These are phyloP conservation scores for Tulasnella sp. DNA, from an alignment of 768 basidiomycete genomes.

Conservation along the genomic window DNA sequence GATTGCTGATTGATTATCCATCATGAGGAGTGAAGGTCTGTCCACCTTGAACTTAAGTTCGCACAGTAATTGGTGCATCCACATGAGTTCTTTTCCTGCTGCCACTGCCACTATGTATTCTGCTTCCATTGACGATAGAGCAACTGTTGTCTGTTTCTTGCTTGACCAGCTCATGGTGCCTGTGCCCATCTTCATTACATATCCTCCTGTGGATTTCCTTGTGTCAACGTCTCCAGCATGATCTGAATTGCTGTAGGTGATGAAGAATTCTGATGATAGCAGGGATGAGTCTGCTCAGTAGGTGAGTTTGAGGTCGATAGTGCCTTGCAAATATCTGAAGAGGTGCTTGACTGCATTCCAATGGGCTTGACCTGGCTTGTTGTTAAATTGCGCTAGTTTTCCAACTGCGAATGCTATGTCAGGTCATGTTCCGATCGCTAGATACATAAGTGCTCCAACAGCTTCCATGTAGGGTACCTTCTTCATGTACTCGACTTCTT, in stretches of 20 bases:
- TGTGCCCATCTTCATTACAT: slow-evolving; percentile 22
- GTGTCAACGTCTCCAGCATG: slow-evolving; percentile 24
- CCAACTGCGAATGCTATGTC: slow-evolving; percentile 2
- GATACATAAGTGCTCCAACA: slow-evolving; percentile 19
- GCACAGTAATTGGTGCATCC: slow-evolving; percentile 19
- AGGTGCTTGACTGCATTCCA: slow-evolving; percentile 29
- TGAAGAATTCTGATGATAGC: background rate
- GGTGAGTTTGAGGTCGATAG: background rate
- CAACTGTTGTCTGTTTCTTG: slow-evolving; percentile 20
- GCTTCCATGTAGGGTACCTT: background rate
- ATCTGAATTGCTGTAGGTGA: slow-evolving; percentile 26
- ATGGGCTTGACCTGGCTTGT: slow-evolving; percentile 19
- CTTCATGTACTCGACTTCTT: background rate
- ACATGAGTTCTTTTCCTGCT: slow-evolving; percentile 6
- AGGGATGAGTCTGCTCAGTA: background rate
- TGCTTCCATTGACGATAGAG: slow-evolving; percentile 23
- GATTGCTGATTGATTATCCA: slow-evolving; percentile 6
- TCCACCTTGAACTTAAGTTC: slow-evolving; percentile 15
- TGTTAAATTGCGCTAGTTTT: slow-evolving; percentile 5
- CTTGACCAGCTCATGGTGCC: slow-evolving; percentile 21
- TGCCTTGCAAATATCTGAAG: slow-evolving; percentile 8
- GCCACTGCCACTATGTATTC: background rate
- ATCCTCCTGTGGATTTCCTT: slow-evolving; percentile 30
- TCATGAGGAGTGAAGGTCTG: slow-evolving; percentile 16
- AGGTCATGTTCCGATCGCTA: slow-evolving; percentile 2